These are phyloP conservation scores for Tetracentron sinense DNA, from an alignment of 164 flowering plant genomes.

Conservation along the genomic window DNA sequence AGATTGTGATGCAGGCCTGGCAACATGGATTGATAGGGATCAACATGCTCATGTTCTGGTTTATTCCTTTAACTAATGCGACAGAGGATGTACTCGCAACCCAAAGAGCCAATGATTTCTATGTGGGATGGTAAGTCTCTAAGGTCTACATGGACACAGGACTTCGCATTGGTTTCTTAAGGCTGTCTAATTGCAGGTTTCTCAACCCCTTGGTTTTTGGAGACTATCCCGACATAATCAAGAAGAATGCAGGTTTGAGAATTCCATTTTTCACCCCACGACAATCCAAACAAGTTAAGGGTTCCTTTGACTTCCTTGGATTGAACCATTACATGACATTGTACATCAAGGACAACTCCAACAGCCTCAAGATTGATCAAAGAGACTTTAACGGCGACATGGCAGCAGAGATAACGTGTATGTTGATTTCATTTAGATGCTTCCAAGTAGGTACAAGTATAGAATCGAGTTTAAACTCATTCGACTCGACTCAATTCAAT, in stretches of 20 bases:
- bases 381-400: constrained; percentile 38
- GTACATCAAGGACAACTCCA: constrained; percentile 29
- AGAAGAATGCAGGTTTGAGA: constrained; percentile 39
- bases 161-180: neutral
- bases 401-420: constrained; percentile 30
- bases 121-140: constrained; percentile 47
- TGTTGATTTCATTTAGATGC: constrained; percentile 13
- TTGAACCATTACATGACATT: constrained; percentile 38
- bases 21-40: constrained; percentile 62
- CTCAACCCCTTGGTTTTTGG: constrained; percentile 40
- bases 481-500: neutral
- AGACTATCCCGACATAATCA: constrained; percentile 48
- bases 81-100: constrained; percentile 44
- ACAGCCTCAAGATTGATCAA: constrained; percentile 20
- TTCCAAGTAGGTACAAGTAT: too few relatives aligned
- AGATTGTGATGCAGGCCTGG: constrained; percentile 34
- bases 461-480: too few relatives aligned
- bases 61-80: constrained; percentile 38
- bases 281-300: constrained; percentile 42
- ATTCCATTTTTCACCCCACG: constrained; percentile 41
- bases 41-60: constrained; percentile 29
- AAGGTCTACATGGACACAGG: neutral
- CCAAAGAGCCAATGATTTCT: constrained; percentile 46
- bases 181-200: constrained; percentile 27
- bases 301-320: constrained; percentile 58